These are phyloP conservation scores for Yarrowia yakushimensis DNA, from an alignment of 805 yeast genomes.

Conservation along the genomic window DNA sequence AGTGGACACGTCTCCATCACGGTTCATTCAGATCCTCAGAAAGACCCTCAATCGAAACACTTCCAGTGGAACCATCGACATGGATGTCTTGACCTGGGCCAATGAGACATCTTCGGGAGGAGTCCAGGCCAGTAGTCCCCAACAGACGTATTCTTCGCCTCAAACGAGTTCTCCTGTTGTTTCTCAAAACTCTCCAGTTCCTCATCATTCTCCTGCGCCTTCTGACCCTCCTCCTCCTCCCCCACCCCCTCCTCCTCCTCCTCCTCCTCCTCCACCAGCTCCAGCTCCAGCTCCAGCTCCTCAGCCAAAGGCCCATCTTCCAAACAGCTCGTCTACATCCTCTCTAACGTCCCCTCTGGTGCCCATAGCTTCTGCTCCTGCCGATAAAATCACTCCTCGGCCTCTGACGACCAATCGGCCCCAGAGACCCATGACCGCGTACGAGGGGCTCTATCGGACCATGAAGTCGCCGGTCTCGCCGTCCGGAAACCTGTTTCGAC, in stretches of 20 bases:
- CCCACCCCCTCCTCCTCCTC: neutral
- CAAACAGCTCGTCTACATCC: neutral
- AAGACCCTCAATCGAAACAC: slow-evolving; percentile 41
- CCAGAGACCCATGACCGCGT: slow-evolving; percentile 29
- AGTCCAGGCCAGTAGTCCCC: neutral
- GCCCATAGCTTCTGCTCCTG: neutral
- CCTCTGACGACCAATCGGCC: slow-evolving; percentile 15
- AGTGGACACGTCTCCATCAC: slow-evolving; percentile 51
- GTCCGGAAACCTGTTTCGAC: slow-evolving; percentile 51
- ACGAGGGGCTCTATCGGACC: slow-evolving; percentile 26
- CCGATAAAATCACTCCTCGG: slow-evolving; percentile 16
- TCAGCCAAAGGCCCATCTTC: neutral
- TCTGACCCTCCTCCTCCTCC: slow-evolving; percentile 10
- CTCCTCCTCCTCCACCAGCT: neutral
- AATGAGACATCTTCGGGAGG: neutral
- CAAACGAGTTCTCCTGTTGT: neutral
- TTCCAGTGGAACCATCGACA: slow-evolving; percentile 25
- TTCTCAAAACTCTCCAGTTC: slow-evolving; percentile 2
- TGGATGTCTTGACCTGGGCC: neutral
- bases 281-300: neutral
- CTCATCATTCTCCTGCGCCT: slow-evolving; percentile 5
- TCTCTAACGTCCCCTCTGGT: neutral
- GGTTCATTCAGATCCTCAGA: slow-evolving; percentile 54
- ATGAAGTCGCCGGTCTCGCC: slow-evolving; percentile 42
- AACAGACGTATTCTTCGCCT: neutral